These are phyloP conservation scores for Colletotrichum scovillei DNA, from an alignment of 2,329 filamentous ascomycete species.

Conservation along the genomic window DNA sequence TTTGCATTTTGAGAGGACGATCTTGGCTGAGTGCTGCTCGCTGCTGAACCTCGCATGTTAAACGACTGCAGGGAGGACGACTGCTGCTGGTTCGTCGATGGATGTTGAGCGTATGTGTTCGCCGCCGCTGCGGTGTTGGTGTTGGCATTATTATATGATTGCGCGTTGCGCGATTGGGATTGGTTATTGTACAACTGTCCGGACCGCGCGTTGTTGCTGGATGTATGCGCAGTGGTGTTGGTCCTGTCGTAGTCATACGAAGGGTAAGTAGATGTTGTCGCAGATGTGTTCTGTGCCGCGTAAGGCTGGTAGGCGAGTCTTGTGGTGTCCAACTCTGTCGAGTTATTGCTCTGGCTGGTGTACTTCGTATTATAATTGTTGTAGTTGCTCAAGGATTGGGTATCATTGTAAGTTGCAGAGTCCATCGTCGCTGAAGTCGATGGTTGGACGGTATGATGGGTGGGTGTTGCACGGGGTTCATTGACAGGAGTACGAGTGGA, in stretches of 20 bases:
- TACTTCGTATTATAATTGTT: slow-evolving; percentile 39
- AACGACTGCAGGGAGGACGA: slow-evolving; percentile 40
- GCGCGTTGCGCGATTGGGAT: background rate
- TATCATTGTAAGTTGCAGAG: slow-evolving; percentile 20
- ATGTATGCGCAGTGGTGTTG: slow-evolving; percentile 38
- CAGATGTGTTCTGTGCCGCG: slow-evolving; percentile 27
- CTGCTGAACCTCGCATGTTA: slow-evolving; percentile 36
- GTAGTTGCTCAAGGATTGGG: slow-evolving; percentile 40
- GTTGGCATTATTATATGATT: background rate
- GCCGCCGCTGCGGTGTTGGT: background rate
- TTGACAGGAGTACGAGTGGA: slow-evolving; percentile 44
- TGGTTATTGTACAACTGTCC: slow-evolving; percentile 25
- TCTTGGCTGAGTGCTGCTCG: background rate
- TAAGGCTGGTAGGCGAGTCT: slow-evolving; percentile 35
- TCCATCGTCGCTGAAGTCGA: slow-evolving; percentile 43
- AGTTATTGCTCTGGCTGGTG: slow-evolving; percentile 17
- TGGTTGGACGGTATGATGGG: slow-evolving; percentile 45
- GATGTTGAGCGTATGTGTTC: slow-evolving; percentile 7
- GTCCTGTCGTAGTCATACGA: slow-evolving; percentile 45
- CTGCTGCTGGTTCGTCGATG: slow-evolving; percentile 42
- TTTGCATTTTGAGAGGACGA: background rate
- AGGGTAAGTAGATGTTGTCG: slow-evolving; percentile 35
- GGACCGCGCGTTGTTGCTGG: slow-evolving; percentile 38
- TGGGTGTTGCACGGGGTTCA: slow-evolving; percentile 38
- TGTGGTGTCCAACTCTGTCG: background rate